Evolutionary conservation across 805 yeast species (phyloP).

Genomic region (Pichia insulana): DNA sequence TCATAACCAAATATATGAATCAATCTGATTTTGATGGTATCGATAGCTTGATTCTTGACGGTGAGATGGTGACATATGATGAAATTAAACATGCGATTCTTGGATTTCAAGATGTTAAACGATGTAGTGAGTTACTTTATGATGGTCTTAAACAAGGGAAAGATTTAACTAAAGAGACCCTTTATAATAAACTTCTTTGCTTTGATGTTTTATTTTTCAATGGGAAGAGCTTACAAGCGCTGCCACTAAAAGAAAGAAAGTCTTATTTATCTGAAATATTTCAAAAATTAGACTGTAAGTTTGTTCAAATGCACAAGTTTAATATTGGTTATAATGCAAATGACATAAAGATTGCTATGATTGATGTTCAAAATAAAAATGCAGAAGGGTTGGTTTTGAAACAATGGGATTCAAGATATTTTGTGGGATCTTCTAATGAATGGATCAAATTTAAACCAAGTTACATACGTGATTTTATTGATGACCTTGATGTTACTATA

Average conservation of each 20-base stretch:
- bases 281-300: conserved; percentile 42
- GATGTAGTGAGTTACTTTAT: conserved; percentile 17
- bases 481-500: conserved; percentile 68
- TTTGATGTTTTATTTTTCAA: conserved; percentile 72
- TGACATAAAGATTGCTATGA: conserved; percentile 50
- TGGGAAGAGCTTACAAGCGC: conserved; percentile 48
- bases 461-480: conserved; percentile 78
- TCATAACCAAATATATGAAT: conserved; percentile 28
- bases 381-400: conserved; percentile 84
- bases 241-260: conserved; percentile 50
- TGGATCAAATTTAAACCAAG: conserved; percentile 94
- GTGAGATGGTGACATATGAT: conserved; percentile 91
- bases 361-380: conserved; percentile 47
- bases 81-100: conserved; percentile 36
- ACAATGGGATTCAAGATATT: conserved; percentile 47
- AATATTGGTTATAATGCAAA: conserved; percentile 26
- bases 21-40: conserved; percentile 22
- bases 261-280: conserved; percentile 35
- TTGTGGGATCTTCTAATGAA: conserved; percentile 47
- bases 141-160: background rate
- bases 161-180: conserved; percentile 14
- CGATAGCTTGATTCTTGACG: conserved; percentile 53
- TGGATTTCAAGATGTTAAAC: conserved; percentile 76
- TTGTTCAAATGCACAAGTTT: conserved; percentile 35
- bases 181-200: conserved; percentile 48